phyloP scores from a whole-genome alignment of 805 yeast species.

The Candida endomychidarum region DNA sequence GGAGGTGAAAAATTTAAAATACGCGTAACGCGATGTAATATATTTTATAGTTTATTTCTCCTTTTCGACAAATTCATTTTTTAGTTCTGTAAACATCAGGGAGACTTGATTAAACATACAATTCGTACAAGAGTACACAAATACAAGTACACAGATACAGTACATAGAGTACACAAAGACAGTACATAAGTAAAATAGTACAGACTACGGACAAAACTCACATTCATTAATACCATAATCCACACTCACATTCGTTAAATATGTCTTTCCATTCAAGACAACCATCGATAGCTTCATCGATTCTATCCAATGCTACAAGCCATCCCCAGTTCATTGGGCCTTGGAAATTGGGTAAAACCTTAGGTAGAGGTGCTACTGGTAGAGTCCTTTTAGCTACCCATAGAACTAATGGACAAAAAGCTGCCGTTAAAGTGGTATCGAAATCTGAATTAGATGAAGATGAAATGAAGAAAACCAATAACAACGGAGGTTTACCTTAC shows the following conservation, averaged over 20 bases:
- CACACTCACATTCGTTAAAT: constrained; percentile 14
- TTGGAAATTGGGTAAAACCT: constrained; percentile 75
- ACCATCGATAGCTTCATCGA: constrained; percentile 58
- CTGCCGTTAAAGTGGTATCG: constrained; percentile 82
- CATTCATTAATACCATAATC: neutral
- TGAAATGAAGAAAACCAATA: constrained; percentile 22
- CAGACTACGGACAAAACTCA: no score
- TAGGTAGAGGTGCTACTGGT: constrained; percentile 84
- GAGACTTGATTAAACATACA: no score
- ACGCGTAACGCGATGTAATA: constrained; percentile 17
- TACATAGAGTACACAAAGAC: no score
- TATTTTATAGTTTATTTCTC: constrained; percentile 14
- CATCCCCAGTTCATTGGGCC: constrained; percentile 69
- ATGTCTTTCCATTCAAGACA: constrained; percentile 54
- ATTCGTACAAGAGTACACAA: no score
- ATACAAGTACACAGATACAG: no score
- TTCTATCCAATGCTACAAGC: constrained; percentile 43
- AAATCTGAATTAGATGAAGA: constrained; percentile 53
- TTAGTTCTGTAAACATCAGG: no score
- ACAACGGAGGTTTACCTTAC: constrained; percentile 64
- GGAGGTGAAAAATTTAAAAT: constrained; percentile 11
- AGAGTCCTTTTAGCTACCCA: constrained; percentile 76
- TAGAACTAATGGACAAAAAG: constrained; percentile 65
- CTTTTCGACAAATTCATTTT: constrained; percentile 17
- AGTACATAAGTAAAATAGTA: no score